Conservation (phyloP, 129 eudicot genomes). For the Gnaphalium uliginosum region DNA sequence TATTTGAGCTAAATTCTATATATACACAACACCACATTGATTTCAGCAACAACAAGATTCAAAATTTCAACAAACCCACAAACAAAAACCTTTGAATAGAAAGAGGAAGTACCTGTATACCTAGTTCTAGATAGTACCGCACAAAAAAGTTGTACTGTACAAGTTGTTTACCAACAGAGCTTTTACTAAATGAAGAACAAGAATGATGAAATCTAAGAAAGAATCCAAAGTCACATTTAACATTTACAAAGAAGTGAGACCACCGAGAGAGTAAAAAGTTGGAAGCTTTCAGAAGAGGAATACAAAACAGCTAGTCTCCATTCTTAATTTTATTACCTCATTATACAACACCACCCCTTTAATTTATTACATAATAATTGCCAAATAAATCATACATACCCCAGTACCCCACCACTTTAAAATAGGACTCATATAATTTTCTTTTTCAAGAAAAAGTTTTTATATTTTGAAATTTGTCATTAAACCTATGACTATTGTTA, state of each 20-base stretch:
- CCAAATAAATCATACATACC: constrained; percentile 11
- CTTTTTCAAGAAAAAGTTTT: too few species aligned
- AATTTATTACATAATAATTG: constrained; percentile 38
- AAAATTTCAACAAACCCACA: constrained; percentile 32
- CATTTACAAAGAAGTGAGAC: constrained; percentile 28
- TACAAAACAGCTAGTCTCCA: not conserved
- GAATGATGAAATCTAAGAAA: constrained; percentile 26
- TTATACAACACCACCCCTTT: constrained; percentile 24
- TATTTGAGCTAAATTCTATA: not conserved
- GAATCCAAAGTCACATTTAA: constrained; percentile 38
- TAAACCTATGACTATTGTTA: too few species aligned
- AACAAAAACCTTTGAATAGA: constrained; percentile 23
- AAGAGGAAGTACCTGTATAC: constrained; percentile 16
- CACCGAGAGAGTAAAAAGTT: not conserved
- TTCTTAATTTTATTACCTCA: constrained; percentile 31
- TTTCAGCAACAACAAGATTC: not conserved
- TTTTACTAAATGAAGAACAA: constrained; percentile 25
- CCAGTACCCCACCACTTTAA: constrained; percentile 1
- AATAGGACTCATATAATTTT: too few species aligned
- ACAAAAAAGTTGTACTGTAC: constrained; percentile 18
- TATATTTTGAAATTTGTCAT: not conserved
- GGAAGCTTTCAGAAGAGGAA: not conserved
- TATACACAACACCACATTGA: constrained; percentile 14
- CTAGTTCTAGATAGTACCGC: constrained; percentile 14
- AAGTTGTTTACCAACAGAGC: constrained; percentile 25